Evolutionary conservation across 495 filamentous ascomycete genomes (phyloP).

Genomic region (Neurospora intermedia): DNA sequence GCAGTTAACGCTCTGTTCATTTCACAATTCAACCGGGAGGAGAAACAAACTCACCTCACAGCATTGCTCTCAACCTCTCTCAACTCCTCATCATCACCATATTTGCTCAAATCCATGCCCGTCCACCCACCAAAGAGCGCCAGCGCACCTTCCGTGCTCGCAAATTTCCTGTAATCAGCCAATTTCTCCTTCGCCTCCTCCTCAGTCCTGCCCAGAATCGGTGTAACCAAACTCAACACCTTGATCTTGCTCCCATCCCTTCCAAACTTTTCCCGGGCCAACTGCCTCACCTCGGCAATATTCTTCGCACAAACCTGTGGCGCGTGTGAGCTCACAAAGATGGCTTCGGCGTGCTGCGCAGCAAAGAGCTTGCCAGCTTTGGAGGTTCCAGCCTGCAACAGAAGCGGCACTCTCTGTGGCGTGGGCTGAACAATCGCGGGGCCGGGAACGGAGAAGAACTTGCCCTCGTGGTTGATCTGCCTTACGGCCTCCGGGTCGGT

Average conservation of each 20-base stretch:
- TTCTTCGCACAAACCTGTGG: slow-evolving; percentile 31
- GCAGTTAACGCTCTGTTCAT: background rate
- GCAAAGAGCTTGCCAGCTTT: slow-evolving; percentile 53
- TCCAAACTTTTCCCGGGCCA: slow-evolving; percentile 32
- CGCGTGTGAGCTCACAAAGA: slow-evolving; percentile 41
- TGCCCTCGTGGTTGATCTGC: slow-evolving; percentile 55
- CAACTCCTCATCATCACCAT: slow-evolving; percentile 47
- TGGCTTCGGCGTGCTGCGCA: slow-evolving; percentile 50
- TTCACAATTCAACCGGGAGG: background rate
- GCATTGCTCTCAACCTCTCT: slow-evolving; percentile 54
- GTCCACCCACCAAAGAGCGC: slow-evolving; percentile 55
- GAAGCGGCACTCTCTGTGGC: slow-evolving; percentile 54
- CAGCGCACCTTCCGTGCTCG: slow-evolving; percentile 45
- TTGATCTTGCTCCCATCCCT: slow-evolving; percentile 43
- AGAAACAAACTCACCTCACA: slow-evolving; percentile 32
- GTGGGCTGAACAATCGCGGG: slow-evolving; percentile 55
- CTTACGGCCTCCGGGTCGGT: slow-evolving; percentile 48
- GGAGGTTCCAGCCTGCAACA: slow-evolving; percentile 56
- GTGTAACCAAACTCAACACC: slow-evolving; percentile 35
- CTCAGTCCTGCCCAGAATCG: slow-evolving; percentile 42
- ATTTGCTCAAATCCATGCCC: slow-evolving; percentile 42
- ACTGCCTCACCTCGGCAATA: slow-evolving; percentile 41
- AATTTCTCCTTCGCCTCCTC: slow-evolving; percentile 43
- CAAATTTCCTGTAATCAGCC: slow-evolving; percentile 39
- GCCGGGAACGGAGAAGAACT: slow-evolving; percentile 55